Evolutionary conservation across 2,329 filamentous ascomycete species (phyloP).

Genomic region (Sordariomycetes sp.): DNA sequence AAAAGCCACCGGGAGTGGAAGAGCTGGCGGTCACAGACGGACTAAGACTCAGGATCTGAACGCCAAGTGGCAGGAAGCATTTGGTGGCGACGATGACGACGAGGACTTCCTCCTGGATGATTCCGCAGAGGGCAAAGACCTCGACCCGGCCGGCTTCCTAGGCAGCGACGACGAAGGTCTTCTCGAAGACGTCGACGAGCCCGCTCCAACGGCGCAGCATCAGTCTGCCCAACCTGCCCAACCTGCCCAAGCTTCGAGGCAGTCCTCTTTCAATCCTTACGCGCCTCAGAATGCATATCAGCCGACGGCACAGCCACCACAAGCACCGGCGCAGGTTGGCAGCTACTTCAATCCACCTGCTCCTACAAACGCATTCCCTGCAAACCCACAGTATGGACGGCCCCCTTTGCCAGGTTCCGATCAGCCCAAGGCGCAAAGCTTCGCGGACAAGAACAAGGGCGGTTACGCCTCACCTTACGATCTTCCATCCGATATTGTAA

Average conservation of each 20-base stretch:
- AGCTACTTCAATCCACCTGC: conserved; percentile 14
- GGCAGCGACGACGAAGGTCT: conserved; percentile 83
- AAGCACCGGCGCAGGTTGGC: conserved; percentile 1
- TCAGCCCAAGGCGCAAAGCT: conserved; percentile 62
- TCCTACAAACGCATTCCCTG: conserved; percentile 11
- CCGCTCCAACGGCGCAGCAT: neutral
- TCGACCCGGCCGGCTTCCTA: conserved; percentile 59
- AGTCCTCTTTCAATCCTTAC: conserved; percentile 6
- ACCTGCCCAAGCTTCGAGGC: conserved; percentile 5
- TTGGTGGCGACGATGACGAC: conserved; percentile 68
- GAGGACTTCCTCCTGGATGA: conserved; percentile 55
- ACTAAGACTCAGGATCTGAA: conserved; percentile 53
- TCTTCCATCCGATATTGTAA: conserved; percentile 72
- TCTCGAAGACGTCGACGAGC: conserved; percentile 57
- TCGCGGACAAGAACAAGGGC: conserved; percentile 80
- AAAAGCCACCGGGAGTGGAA: neutral
- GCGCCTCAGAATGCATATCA: conserved; percentile 2
- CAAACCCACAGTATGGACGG: conserved; percentile 25
- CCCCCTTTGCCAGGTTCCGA: conserved; percentile 7
- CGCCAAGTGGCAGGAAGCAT: conserved; percentile 74
- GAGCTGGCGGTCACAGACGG: conserved; percentile 10
- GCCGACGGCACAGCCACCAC: neutral
- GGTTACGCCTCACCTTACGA: conserved; percentile 95
- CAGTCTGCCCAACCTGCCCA: neutral
- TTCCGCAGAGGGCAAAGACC: conserved; percentile 25